Percentiles rank a stretch among this genome's conserved stretches.
These are phyloP conservation scores for Aureobasidium mangrovei DNA, from an alignment of 2,329 filamentous ascomycete genomes.

Conservation along the genomic window DNA sequence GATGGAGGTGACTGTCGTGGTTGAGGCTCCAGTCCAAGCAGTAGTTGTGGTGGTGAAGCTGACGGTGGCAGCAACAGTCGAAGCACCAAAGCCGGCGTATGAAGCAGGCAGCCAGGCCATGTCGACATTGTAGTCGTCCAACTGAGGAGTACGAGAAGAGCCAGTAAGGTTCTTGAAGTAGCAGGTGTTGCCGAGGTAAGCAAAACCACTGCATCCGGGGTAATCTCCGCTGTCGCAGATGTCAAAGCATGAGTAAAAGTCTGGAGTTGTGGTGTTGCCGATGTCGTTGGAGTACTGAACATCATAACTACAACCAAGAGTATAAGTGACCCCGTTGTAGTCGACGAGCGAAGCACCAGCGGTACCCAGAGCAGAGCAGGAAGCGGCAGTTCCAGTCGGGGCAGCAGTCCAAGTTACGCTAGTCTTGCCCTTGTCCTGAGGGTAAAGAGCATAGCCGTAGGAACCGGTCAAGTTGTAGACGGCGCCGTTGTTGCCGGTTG, in stretches of 20 bases:
- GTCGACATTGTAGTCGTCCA: slow-evolving; percentile 13
- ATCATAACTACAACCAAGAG: slow-evolving; percentile 16
- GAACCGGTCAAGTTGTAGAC: slow-evolving; percentile 15
- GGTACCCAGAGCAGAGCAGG: slow-evolving; percentile 13
- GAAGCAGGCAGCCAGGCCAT: slow-evolving; percentile 13
- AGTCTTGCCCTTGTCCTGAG: slow-evolving; percentile 13
- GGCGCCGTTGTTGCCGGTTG: not conserved
- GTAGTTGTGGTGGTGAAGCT: slow-evolving; percentile 12
- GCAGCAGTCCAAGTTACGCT: slow-evolving; percentile 13
- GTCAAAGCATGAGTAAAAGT: slow-evolving; percentile 18
- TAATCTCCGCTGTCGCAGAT: slow-evolving; percentile 13
- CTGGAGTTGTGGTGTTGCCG: slow-evolving; percentile 13
- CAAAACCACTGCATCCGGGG: slow-evolving; percentile 14
- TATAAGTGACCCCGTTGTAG: slow-evolving; percentile 14
- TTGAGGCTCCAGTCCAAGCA: slow-evolving; percentile 10
- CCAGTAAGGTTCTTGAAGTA: slow-evolving; percentile 16
- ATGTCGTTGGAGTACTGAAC: slow-evolving; percentile 15
- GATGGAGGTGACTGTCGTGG: slow-evolving; percentile 8
- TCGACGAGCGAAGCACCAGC: slow-evolving; percentile 5
- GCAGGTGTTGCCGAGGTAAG: slow-evolving; percentile 15
- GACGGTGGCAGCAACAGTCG: slow-evolving; percentile 1
- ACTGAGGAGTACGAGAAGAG: slow-evolving; percentile 11
- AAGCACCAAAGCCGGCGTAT: slow-evolving; percentile 16
- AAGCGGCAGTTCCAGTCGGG: slow-evolving; percentile 12
- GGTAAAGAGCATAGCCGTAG: slow-evolving; percentile 15